Base-by-base conservation (phyloP, 805 yeast species). In the Metschnikowia continentalis region DNA sequence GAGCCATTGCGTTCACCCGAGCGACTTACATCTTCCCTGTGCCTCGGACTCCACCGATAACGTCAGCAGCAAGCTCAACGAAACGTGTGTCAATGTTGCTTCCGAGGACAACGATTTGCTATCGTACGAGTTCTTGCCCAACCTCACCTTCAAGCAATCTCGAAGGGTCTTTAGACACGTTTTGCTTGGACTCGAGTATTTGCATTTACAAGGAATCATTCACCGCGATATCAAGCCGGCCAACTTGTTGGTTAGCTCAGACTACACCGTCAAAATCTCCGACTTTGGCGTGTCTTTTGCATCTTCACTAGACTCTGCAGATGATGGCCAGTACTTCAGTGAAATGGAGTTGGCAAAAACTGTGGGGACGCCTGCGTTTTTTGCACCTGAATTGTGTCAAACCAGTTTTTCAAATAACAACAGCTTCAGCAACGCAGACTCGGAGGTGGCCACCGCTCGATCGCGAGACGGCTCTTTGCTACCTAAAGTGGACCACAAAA, bases 171-270 rank as follows among this genome's bases (percentile, higher is more conserved):
- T 90, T 55, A 76, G 96, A 55, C 96, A 92, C 58, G 94, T 91
- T 14, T 77, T 90, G 1, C 70, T 85, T 33, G 99, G 98, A 0
- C 72, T 94, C 35, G 98, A 92, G 67, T 94, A 91, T 66, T 69
- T 92, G 57, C 98, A 94, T 70, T 74, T 81, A 58, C 95, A 88
- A 65, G 96, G 96, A 2, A 88, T 91, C 42, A 87, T 92, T 15
- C 99, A 92, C 69, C 79, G 99, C 56, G 99, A 92, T 68, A 91
- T 92, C 52, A 92, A 92, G 65, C 98, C 99, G 1, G 96, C 98
- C 2, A 92, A 92, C 64, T 67, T 92, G 52, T 75, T 92, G 50
- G 82, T 90, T 2, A 76, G 87, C 30, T 70, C 78, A 14, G 84
- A 87, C 57, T 82, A 84, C 48, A 75, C 78, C 6, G 96, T 91